Conservation (phyloP, 2,329 filamentous ascomycete genomes). For the Dactylellina drechsleri region DNA sequence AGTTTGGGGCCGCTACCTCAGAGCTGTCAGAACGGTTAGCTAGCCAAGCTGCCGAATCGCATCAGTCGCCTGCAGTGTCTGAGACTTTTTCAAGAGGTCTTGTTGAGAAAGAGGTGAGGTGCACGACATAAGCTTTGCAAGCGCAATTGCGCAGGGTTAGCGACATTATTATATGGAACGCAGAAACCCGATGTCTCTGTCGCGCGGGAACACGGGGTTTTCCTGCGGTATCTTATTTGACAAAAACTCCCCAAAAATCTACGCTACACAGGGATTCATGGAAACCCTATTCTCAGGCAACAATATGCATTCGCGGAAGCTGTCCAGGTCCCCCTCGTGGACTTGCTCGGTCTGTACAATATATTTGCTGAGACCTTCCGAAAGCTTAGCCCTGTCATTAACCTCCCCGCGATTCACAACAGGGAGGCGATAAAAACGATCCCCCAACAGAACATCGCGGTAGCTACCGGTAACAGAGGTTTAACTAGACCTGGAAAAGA, state of each 20-base stretch:
- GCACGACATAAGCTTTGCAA: neutral
- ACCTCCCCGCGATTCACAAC: neutral
- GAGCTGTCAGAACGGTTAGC: neutral
- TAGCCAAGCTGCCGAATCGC: neutral
- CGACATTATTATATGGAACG: neutral
- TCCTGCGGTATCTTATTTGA: neutral
- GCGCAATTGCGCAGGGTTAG: conserved; percentile 2
- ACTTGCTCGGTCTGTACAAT: neutral
- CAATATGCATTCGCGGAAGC: neutral
- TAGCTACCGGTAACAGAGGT: no score
- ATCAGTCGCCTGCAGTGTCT: neutral
- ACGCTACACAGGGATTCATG: neutral
- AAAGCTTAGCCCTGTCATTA: neutral
- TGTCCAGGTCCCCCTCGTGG: neutral
- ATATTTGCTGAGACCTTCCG: conserved; percentile 1
- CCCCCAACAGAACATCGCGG: neutral
- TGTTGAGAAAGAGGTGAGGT: neutral
- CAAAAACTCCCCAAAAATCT: neutral
- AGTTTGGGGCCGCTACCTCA: no score
- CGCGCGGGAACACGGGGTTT: neutral
- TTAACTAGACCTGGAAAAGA: neutral
- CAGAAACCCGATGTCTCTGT: neutral
- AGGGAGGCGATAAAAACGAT: neutral
- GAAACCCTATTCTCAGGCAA: neutral
- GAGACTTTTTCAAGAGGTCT: neutral